Base-by-base conservation (phyloP, 2,329 filamentous ascomycete genomes). In the Hymenoscyphus occultus region DNA sequence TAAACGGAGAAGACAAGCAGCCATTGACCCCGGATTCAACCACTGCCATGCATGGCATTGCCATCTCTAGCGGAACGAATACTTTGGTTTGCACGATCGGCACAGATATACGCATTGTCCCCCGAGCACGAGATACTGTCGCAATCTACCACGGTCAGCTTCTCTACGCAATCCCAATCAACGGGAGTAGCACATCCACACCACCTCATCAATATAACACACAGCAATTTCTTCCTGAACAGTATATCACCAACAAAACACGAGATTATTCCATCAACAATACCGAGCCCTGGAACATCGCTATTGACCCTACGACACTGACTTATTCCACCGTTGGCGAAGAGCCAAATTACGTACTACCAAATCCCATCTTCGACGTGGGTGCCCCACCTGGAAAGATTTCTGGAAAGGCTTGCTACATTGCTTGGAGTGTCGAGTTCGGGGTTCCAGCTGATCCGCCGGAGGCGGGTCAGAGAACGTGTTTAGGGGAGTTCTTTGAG, bases 131-230 rank as follows among this genome's bases (percentile, higher is more conserved):
- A 64, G 72, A 78, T 60, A 79, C 79, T 1, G 75, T 81, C 4
- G 72, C 78, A 12, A 74, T 82, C 13, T 80, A 81, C 65, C 76
- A 78, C 51, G 80, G 80, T 1, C 72, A 79, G 1, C 70, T 82
- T 1, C 76, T 82, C 0, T 82, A 82, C 61, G 77, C 79, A 0
- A 70, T 80, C 10, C 74, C 78, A 5, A 74, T 81, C 4, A 73
- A 73, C 32, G 75, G 74, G 22, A 65, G 73, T 5, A 70, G 71
- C 39, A 70, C 66, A 5, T 66, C 71, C 5, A 45, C 57, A 51
- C 66, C 70, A n/a, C 69, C 68, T 1, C 42, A 65, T 59, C 73
- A 60, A 60, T 76, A 64, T 60, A 71, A 56, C 60, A 70, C 69
- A 74, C 74, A 71, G 63, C 70, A 60, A 62, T 73, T 68, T 71